phyloP scores from a whole-genome alignment of 2,329 filamentous ascomycete species.

The Sclerotinia minor region DNA sequence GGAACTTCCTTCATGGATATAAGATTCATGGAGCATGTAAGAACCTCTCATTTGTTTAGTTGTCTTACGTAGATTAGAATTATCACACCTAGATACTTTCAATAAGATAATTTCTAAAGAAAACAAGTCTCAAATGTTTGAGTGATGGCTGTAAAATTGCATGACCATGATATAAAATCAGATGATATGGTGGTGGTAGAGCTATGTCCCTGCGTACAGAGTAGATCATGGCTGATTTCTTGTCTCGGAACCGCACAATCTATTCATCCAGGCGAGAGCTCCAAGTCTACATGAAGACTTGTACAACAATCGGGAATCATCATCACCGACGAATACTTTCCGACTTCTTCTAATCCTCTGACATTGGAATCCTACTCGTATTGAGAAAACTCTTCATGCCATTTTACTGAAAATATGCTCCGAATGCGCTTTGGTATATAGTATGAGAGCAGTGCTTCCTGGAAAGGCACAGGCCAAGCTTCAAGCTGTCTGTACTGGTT shows the following conservation, averaged over 20 bases:
- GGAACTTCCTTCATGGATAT: slow-evolving; percentile 10
- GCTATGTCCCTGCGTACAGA: background rate
- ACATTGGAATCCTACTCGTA: background rate
- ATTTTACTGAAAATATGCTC: slow-evolving; percentile 22
- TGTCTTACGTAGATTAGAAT: slow-evolving; percentile 1
- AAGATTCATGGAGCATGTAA: slow-evolving; percentile 10
- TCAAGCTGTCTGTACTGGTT: slow-evolving; percentile 72
- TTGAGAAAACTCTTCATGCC: background rate
- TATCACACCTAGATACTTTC: slow-evolving; percentile 11
- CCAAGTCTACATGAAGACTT: background rate
- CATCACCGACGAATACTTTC: slow-evolving; percentile 1
- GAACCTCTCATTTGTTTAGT: slow-evolving; percentile 1
- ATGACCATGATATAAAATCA: background rate
- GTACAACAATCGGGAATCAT: slow-evolving; percentile 1
- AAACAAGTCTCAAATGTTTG: no score
- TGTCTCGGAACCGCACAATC: slow-evolving; percentile 22
- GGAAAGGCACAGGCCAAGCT: slow-evolving; percentile 76
- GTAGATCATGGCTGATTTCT: slow-evolving; percentile 11
- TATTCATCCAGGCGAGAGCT: slow-evolving; percentile 19
- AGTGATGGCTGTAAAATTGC: background rate
- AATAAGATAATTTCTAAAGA: background rate
- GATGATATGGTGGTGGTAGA: background rate
- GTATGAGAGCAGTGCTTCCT: slow-evolving; percentile 77
- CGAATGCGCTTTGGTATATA: slow-evolving; percentile 41
- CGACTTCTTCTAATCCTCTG: background rate